phyloP scores from a whole-genome alignment of 805 yeast species.

The Candida quercuum region DNA sequence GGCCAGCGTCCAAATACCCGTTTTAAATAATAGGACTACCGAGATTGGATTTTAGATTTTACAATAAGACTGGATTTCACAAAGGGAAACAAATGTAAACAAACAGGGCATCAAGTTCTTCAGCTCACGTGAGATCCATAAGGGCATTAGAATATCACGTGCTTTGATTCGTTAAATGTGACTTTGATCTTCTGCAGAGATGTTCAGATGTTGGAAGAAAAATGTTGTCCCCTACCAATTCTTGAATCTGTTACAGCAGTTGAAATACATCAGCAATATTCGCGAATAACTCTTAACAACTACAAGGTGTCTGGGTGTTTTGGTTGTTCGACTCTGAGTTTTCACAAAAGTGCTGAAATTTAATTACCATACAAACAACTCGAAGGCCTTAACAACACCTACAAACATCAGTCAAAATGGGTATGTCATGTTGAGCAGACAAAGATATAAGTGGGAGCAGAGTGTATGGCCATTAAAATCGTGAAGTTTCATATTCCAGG shows the following conservation, averaged over 20 bases:
- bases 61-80: no score
- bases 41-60: no score
- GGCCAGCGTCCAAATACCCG: no score
- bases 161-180: not conserved
- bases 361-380: constrained; percentile 2
- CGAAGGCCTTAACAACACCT: constrained; percentile 7
- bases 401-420: constrained; percentile 26
- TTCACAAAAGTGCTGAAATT: constrained; percentile 18
- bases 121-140: not conserved
- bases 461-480: no score
- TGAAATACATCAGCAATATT: no score
- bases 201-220: not conserved
- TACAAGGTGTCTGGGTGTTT: constrained; percentile 1
- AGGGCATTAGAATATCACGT: not conserved
- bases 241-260: not conserved
- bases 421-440: constrained; percentile 15
- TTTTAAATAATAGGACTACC: no score
- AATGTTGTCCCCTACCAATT: not conserved
- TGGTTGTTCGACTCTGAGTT: constrained; percentile 4
- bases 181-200: not conserved
- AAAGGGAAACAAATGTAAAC: no score
- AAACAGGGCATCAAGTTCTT: no score
- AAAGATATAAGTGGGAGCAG: not conserved
- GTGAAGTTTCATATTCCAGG: no score
- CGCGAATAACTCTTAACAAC: no score